phyloP scores from a whole-genome alignment of 2,329 filamentous ascomycete species.

The Neopestalotiopsis clavispora region DNA sequence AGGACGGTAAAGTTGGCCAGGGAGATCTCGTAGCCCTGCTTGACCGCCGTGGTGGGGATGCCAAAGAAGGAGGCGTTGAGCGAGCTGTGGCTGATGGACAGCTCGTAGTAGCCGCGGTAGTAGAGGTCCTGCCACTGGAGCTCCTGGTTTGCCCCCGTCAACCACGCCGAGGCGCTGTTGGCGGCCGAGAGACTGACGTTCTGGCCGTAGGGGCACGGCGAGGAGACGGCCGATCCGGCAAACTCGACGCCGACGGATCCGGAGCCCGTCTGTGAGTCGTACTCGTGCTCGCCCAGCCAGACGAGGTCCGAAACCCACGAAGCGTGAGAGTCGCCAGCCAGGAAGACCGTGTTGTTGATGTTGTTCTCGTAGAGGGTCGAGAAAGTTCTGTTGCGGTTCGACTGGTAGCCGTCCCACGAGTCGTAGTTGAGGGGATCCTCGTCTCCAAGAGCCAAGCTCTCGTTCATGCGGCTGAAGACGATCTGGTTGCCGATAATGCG shows the following conservation, averaged over 20 bases:
- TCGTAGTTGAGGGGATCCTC: constrained; percentile 57
- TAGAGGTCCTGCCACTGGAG: constrained; percentile 69
- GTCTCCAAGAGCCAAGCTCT: constrained; percentile 31
- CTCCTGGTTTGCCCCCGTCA: constrained; percentile 56
- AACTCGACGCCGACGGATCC: constrained; percentile 57
- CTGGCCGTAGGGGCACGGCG: constrained; percentile 59
- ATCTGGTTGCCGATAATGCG: constrained; percentile 74
- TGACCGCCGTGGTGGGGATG: constrained; percentile 52
- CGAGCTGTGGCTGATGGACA: constrained; percentile 56
- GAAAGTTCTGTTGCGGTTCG: constrained; percentile 68
- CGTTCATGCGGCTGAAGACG: constrained; percentile 56
- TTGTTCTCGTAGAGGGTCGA: constrained; percentile 62
- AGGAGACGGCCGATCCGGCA: constrained; percentile 63
- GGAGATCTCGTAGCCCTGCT: constrained; percentile 62
- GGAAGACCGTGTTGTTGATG: constrained; percentile 68
- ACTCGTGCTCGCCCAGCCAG: constrained; percentile 50
- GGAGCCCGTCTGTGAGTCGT: constrained; percentile 47
- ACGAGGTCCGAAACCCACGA: constrained; percentile 60
- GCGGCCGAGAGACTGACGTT: constrained; percentile 58
- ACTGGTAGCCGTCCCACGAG: constrained; percentile 47
- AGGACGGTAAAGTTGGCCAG: constrained; percentile 67
- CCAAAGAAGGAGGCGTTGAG: constrained; percentile 61
- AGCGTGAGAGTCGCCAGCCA: constrained; percentile 65
- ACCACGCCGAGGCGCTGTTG: constrained; percentile 46
- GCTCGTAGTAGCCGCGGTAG: constrained; percentile 69